These are phyloP conservation scores for Eleusine indica DNA, from an alignment of 176 grass and related monocot genomes.

Conservation along the genomic window DNA sequence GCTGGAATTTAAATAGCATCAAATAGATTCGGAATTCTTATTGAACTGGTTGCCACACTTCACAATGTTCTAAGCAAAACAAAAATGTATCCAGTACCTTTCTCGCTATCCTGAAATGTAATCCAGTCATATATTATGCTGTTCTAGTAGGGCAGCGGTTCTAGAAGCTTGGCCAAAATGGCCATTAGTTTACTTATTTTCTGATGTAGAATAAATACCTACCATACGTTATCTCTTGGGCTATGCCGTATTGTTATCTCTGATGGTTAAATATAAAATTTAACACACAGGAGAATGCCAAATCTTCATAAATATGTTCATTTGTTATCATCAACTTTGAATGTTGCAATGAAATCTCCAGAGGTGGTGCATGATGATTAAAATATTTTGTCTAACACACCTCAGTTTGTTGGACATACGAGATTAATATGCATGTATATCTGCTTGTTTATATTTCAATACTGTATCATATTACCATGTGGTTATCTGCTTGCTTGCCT, in stretches of 20 bases:
- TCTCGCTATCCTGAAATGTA: neutral
- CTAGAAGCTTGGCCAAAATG: neutral
- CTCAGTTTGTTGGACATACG: slow-evolving; percentile 15
- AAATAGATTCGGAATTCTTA: neutral
- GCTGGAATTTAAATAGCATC: neutral
- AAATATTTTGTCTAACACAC: neutral
- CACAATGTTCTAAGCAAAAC: neutral
- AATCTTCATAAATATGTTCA: neutral
- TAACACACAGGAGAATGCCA: neutral
- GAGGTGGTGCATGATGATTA: neutral
- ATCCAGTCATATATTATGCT: neutral
- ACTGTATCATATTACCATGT: neutral
- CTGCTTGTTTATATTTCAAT: slow-evolving; percentile 34
- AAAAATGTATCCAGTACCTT: neutral
- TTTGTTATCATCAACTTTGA: slow-evolving; percentile 1
- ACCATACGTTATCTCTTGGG: neutral
- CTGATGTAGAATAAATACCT: slow-evolving; percentile 3
- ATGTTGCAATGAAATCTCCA: neutral
- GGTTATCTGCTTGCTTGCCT: slow-evolving; percentile 6
- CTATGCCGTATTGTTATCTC: neutral
- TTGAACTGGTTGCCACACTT: neutral
- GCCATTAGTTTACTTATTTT: neutral
- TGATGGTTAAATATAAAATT: neutral
- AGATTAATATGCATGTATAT: slow-evolving; percentile 29
- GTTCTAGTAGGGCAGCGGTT: neutral